These are phyloP conservation scores for Gossypium sturtianum DNA, from an alignment of 345 rosid species.

Conservation along the genomic window DNA sequence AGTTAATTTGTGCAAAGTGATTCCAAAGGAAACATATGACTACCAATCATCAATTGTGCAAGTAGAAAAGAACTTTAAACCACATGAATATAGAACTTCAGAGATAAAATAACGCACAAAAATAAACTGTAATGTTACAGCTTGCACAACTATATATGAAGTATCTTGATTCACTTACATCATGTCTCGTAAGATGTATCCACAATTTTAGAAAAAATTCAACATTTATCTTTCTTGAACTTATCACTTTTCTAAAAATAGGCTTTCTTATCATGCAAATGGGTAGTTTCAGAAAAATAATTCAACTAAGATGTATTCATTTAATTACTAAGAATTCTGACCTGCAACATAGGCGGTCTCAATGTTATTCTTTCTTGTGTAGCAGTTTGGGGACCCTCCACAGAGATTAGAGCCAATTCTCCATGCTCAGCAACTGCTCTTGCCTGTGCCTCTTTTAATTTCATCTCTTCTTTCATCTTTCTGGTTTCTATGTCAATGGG, in stretches of 20 bases:
- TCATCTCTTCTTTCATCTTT: constrained; percentile 86
- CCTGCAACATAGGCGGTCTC: constrained; percentile 98
- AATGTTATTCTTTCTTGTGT: constrained; percentile 65
- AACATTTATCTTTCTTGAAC: neutral
- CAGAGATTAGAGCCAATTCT: constrained; percentile 85
- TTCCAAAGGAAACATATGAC: neutral
- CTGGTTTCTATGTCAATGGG: constrained; percentile 82
- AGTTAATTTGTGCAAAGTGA: neutral
- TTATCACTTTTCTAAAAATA: neutral
- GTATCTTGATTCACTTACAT: neutral
- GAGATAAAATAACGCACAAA: neutral
- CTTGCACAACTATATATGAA: neutral
- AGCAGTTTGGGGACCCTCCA: constrained; percentile 59
- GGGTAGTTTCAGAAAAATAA: neutral
- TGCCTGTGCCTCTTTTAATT: constrained; percentile 83
- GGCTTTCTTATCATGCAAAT: neutral
- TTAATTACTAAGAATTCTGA: constrained; percentile 17
- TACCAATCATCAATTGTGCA: neutral
- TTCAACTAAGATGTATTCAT: neutral
- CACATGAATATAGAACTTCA: neutral
- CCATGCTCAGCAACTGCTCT: constrained; percentile 92
- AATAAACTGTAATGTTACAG: neutral
- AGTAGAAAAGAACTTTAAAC: neutral
- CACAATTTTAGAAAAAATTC: neutral
- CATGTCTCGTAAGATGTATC: neutral